These are phyloP conservation scores for Hanseniaspora meyeri DNA, from an alignment of 805 yeast species.

Conservation along the genomic window DNA sequence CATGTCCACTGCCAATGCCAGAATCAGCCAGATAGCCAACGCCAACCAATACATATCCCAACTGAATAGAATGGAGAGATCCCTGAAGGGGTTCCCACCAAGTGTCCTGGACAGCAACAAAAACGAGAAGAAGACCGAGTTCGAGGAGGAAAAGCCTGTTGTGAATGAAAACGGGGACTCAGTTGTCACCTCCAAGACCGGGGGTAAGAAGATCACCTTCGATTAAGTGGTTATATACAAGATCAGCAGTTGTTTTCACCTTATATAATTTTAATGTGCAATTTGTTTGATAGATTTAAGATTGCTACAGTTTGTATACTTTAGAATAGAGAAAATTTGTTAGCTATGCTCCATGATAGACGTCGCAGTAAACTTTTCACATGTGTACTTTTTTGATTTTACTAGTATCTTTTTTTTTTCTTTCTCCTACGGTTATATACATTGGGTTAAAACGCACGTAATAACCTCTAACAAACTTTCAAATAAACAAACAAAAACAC, in stretches of 20 bases:
- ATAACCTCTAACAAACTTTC: too few relatives aligned
- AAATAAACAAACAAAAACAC: not conserved
- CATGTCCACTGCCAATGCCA: slow-evolving; percentile 18
- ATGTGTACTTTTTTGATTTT: too few relatives aligned
- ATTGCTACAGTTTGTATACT: too few relatives aligned
- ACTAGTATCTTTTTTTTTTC: too few relatives aligned
- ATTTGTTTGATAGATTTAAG: too few relatives aligned
- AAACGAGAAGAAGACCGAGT: slow-evolving; percentile 5
- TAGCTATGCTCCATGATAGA: too few relatives aligned
- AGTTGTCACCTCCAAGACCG: slow-evolving; percentile 20
- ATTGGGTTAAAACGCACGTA: too few relatives aligned
- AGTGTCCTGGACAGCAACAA: slow-evolving; percentile 15
- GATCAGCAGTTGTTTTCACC: too few relatives aligned
- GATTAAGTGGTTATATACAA: slow-evolving; percentile 1
- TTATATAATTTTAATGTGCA: too few relatives aligned
- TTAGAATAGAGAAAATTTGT: too few relatives aligned
- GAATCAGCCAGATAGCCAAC: slow-evolving; percentile 23
- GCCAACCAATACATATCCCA: slow-evolving; percentile 35
- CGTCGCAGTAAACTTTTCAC: too few relatives aligned
- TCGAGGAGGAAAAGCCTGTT: slow-evolving; percentile 6
- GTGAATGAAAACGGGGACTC: slow-evolving; percentile 13
- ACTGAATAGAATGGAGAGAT: slow-evolving; percentile 61
- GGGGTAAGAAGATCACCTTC: slow-evolving; percentile 24
- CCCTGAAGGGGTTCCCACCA: slow-evolving; percentile 72
- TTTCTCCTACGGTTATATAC: too few relatives aligned